Conservation (phyloP, 2,329 filamentous ascomycete genomes). For the Fusarium newnesense region DNA sequence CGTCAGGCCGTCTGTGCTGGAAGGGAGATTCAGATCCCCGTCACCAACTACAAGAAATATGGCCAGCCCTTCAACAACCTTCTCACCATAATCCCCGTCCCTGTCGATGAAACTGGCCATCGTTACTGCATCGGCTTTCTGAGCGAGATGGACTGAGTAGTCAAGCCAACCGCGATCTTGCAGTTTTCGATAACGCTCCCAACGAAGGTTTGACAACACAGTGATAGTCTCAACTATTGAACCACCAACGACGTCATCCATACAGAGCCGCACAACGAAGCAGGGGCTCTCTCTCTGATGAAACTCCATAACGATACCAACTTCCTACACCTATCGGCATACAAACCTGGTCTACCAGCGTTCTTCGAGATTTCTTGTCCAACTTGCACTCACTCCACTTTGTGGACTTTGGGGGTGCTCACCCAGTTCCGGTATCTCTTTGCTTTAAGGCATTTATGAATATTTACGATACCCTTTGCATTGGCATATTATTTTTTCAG, state of each 20-base stretch:
- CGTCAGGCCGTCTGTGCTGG: slow-evolving; percentile 56
- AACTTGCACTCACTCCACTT: background rate
- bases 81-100: slow-evolving; percentile 85
- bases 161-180: background rate
- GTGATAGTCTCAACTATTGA: background rate
- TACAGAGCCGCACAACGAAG: background rate
- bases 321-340: background rate
- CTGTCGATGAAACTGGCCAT: slow-evolving; percentile 70
- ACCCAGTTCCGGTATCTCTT: slow-evolving; percentile 14
- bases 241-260: background rate
- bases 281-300: too few species aligned
- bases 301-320: background rate
- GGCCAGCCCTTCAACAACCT: slow-evolving; percentile 84
- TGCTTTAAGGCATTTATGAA: slow-evolving; percentile 35
- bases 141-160: slow-evolving; percentile 66
- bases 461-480: slow-evolving; percentile 34
- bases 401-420: background rate
- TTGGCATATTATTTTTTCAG: background rate
- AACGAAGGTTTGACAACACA: background rate
- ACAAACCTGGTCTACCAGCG: background rate
- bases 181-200: background rate
- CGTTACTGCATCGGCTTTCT: slow-evolving; percentile 86
- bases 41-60: slow-evolving; percentile 85
- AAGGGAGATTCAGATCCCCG: slow-evolving; percentile 58
- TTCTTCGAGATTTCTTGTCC: background rate